Evolutionary conservation across 345 rosid species (phyloP), one percentile per base, ranked within the genome.

Genomic region (Salix koriyanagi): DNA sequence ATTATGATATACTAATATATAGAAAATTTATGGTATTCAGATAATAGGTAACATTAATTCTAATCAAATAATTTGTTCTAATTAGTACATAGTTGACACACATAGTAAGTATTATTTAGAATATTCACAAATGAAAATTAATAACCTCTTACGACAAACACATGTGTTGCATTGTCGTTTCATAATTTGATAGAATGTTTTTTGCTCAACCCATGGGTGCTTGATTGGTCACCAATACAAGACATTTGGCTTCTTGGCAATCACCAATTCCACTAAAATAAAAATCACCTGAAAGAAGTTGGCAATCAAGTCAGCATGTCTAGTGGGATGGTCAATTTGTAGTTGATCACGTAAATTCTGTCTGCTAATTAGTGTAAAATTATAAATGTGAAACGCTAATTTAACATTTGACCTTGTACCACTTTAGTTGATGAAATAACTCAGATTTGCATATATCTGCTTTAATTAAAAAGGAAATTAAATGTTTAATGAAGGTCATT

Each of bases 261-360:
- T 75, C 67, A 73, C 71, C 46, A 32, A 28, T 41, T n/a, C 52
- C 36, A 13, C 8, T 25, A 74, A 50, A 67, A 42, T 21, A 10
- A 69, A 36, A 6, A 74, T 70, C 69, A 79, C 65, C 71, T 70
- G 26, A 70, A 62, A 70, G 67, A 75, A 68, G 39, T 74, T 79
- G 42, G 36, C 74, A 46, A 68, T 73, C 66, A 79, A 66, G 56
- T 78, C 76, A 78, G 60, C 64, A 46, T 44, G 0, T 25, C 73
- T 48, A 72, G 75, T 79, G 78, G 65, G 56, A 64, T 32, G 26
- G 75, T 70, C 75, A 73, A 73, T 41, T 79, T 58, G 70, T 44
- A 7, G 37, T 42, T 73, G 73, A 73, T 78, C 61, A 44, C 30
- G 8, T 28, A 30, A 67, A 42, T 10, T 65, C 11, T 67, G 75